Evolutionary conservation across 306 rosid species (phyloP).

Genomic region (Luffa aegyptiaca): DNA sequence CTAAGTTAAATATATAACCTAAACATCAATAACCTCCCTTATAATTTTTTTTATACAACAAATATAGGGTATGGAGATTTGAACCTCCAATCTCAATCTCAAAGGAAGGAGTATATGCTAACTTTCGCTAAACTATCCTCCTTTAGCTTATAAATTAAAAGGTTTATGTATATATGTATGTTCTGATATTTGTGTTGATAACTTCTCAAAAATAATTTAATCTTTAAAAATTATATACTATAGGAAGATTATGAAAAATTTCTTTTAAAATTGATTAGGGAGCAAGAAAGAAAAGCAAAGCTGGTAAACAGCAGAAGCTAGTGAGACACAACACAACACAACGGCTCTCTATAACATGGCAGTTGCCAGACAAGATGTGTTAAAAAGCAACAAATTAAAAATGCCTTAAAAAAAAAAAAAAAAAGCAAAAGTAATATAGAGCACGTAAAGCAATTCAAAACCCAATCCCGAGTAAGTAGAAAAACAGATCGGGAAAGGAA

Average conservation of each 20-base stretch:
- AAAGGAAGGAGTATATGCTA: too few relatives aligned
- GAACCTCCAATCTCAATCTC: too few relatives aligned
- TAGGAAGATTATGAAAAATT: background rate
- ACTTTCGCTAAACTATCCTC: too few relatives aligned
- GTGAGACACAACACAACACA: background rate
- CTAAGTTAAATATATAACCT: too few relatives aligned
- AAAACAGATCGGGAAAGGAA: background rate
- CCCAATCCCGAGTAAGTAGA: constrained; percentile 5
- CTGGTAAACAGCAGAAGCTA: background rate
- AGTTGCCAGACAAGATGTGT: background rate
- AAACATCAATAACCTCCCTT: too few relatives aligned
- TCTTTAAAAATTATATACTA: background rate
- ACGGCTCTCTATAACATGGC: background rate
- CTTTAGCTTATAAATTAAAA: too few relatives aligned
- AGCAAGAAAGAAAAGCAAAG: background rate
- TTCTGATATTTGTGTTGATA: too few relatives aligned
- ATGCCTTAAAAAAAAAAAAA: background rate
- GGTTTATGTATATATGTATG: too few relatives aligned
- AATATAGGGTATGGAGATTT: too few relatives aligned
- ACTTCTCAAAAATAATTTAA: too few relatives aligned
- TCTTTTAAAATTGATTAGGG: background rate
- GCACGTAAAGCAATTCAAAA: constrained; percentile 10
- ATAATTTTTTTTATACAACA: too few relatives aligned
- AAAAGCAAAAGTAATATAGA: background rate
- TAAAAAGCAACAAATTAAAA: background rate